Base-by-base conservation (phyloP, 768 basidiomycete species). In the Collybia mongolica region DNA sequence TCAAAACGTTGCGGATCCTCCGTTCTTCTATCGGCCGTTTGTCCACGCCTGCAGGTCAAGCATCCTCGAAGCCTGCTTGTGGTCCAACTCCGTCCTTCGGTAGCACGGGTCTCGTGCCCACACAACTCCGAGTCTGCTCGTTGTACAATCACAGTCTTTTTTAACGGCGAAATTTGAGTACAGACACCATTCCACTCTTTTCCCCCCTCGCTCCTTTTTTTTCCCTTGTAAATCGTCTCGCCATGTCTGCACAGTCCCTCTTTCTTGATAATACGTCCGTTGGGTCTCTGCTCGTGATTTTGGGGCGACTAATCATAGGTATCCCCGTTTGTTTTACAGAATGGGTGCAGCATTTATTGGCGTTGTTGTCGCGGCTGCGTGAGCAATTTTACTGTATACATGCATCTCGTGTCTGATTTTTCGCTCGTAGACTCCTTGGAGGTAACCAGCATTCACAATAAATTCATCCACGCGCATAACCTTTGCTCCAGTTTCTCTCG, bases 271-370 rank as follows among this genome's bases (percentile, higher is more conserved):
- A 60, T 29, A 62, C 60, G 60, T 62, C 2, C 29, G 60, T 54
- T 44, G 41, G 8, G 32, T 32, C 9, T 38, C 36, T 43, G 15
- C 37, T 42, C 9, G 2, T 29, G 3, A 17, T 24, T 38, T n/a
- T 22, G 2, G 15, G 32, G 6, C 12, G n/a, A 9, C n/a, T 18
- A 15, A 28, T 51, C 38, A 26, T 19, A 32, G 20, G 4, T 26
- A 28, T 26, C 39, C 35, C 12, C 17, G n/a, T 35, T 24, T 46
- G 7, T 51, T 12, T 17, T 44, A 18, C 39, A 82, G 79, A 20
- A 54, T 77, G 29, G 82, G 82, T 18, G 76, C 77, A 36, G 70
- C 75, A 26, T 72, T 77, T 39, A 63, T 82, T 23, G 82, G 81
- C 3, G 68, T 79, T 17, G 60, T 82, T 11, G 40, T 76, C 15